phyloP scores from a whole-genome alignment of 257 asterid species.

The Solanum piurae region DNA sequence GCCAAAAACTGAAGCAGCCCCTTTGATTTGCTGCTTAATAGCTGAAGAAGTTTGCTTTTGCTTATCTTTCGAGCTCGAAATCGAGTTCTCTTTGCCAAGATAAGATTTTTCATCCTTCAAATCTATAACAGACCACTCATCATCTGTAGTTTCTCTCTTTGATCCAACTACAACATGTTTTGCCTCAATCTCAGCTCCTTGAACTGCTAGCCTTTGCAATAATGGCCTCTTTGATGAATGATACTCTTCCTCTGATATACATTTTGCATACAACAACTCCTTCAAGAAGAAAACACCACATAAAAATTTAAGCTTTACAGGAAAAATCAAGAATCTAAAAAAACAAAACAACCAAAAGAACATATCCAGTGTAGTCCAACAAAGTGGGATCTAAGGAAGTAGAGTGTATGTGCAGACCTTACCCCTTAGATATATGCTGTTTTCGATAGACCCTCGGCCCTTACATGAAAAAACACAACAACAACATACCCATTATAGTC shows the following conservation, averaged over 20 bases:
- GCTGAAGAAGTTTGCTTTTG: constrained; percentile 23
- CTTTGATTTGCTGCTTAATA: constrained; percentile 43
- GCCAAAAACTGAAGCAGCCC: constrained; percentile 41
- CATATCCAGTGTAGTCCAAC: too few species aligned
- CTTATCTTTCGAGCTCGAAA: constrained; percentile 16
- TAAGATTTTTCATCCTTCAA: constrained; percentile 40
- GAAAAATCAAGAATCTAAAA: neutral
- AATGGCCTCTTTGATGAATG: constrained; percentile 81
- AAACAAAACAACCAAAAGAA: neutral
- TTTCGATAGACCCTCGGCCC: neutral
- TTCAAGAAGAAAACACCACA: constrained; percentile 1
- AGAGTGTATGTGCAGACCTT: too few species aligned
- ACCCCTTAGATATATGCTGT: neutral
- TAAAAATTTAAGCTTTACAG: neutral
- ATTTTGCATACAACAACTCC: constrained; percentile 74
- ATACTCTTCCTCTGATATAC: constrained; percentile 86
- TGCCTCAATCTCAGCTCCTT: constrained; percentile 88
- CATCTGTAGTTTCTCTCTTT: constrained; percentile 27
- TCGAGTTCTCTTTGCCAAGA: constrained; percentile 10
- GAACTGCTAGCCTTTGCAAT: constrained; percentile 76
- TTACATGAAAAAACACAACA: neutral
- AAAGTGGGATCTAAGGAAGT: neutral
- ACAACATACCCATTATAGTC: neutral
- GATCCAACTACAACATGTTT: constrained; percentile 47
- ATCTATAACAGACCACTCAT: constrained; percentile 66